Conservation (phyloP, 495 filamentous ascomycete genomes). For the Tuber borchii region DNA sequence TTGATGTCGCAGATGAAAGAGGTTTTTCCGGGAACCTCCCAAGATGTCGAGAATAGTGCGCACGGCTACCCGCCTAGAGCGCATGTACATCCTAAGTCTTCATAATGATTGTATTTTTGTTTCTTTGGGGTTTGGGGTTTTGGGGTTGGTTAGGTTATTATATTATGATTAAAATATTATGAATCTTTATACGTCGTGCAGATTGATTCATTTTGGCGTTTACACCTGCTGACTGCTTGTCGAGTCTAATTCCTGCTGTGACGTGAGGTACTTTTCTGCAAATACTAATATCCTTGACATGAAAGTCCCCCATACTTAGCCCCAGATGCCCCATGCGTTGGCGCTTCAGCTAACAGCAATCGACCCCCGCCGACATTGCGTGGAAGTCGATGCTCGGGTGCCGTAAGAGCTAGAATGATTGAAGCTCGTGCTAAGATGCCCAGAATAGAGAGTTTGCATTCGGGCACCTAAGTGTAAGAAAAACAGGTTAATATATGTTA, state of each 20-base stretch:
- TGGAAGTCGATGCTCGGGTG: background rate
- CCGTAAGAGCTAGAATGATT: background rate
- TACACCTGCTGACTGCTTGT: background rate
- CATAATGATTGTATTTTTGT: background rate
- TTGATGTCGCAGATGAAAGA: background rate
- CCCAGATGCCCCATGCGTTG: background rate
- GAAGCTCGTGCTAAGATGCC: background rate
- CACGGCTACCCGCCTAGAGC: background rate
- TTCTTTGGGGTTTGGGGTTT: background rate
- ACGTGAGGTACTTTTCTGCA: background rate
- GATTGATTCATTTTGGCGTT: background rate
- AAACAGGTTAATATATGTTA: too few relatives aligned
- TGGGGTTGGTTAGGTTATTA: background rate
- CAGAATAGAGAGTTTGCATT: too few relatives aligned
- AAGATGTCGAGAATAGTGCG: background rate
- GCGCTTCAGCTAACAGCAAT: background rate
- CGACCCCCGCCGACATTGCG: background rate
- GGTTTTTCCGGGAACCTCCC: background rate
- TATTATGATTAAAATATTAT: background rate
- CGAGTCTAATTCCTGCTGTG: background rate
- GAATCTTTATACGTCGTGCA: background rate
- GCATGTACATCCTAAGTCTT: background rate
- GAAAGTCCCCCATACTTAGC: background rate
- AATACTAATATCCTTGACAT: background rate
- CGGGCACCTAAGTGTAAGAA: too few relatives aligned